Base-by-base conservation (phyloP, 2,329 filamentous ascomycete species). In the Mycosphaerella arachidis region DNA sequence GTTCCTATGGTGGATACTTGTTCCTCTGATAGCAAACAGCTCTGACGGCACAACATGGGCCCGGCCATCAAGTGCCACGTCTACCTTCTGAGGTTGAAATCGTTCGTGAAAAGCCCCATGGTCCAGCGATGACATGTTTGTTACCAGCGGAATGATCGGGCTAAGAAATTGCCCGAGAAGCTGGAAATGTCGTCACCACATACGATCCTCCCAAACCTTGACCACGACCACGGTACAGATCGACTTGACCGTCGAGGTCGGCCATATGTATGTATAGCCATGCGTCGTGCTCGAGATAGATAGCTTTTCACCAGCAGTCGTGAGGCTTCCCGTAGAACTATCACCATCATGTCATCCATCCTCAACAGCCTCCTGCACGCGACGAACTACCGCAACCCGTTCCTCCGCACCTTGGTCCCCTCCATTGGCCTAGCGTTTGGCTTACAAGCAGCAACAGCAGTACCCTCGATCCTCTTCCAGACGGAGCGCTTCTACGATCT, bases 401-500 rank as follows among this genome's bases (percentile, higher is more conserved):
- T 89, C 59, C 77, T 89, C 12, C 80, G 84, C 48, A 87, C 84
- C 0, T 74, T 87, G 9, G 77, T 88, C 2, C 87, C 86, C 1
- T 81, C 81, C 37, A 79, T 88, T 12, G 81, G 81, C 6, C 81
- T 86, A 9, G 86, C 86, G 1, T 86, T 86, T 66, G 83, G 82
- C 1, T 77, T 89, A 51, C 87, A 89, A 75, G 78, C 81, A 8
- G 83, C 80, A 45, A 82, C 84, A 6, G 86, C 84, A 4, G 70
- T 86, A 1, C 87, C 87, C 5, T 87, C 85, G 6, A 84, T 88
- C 61, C 63, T 80, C 29, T 76, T 78, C 33, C 80, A 85, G 67
- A 82, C 83, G 6, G 87, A 90, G 69, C 81, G 83, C 40, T 88
- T 87, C 77, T 90, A 87, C 71, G 87, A 90, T 70, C 72, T 87